phyloP scores from a whole-genome alignment of 2,329 filamentous ascomycete species.

The Arachnopeziza araneosa region DNA sequence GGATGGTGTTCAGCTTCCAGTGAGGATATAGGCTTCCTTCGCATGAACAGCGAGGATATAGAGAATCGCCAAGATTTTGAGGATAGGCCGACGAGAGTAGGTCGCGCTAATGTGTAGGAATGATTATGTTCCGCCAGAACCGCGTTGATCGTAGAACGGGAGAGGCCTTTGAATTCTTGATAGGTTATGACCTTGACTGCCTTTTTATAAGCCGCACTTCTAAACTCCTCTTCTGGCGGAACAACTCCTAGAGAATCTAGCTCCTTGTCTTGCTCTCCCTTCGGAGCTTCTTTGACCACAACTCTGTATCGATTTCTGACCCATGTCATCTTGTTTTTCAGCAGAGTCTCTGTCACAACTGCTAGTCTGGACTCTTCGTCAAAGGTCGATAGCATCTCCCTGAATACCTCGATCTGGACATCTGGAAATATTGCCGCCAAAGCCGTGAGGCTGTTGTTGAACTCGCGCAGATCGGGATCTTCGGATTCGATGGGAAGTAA shows the following conservation, averaged over 20 bases:
- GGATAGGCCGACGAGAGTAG: constrained; percentile 62
- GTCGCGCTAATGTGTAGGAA: constrained; percentile 67
- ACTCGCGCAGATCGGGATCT: constrained; percentile 57
- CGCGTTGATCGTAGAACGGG: constrained; percentile 67
- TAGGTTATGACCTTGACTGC: constrained; percentile 64
- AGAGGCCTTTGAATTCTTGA: constrained; percentile 70
- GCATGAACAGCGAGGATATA: constrained; percentile 63
- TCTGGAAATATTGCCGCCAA: constrained; percentile 72
- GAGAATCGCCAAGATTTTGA: constrained; percentile 74
- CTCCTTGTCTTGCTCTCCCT: constrained; percentile 15
- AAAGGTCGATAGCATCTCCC: constrained; percentile 72
- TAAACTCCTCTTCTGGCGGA: constrained; percentile 59
- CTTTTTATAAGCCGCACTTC: constrained; percentile 59
- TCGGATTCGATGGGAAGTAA: constrained; percentile 43
- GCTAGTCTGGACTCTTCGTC: constrained; percentile 71
- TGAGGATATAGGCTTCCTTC: constrained; percentile 51
- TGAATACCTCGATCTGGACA: constrained; percentile 75
- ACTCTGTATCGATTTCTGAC: constrained; percentile 63
- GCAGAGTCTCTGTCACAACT: constrained; percentile 68
- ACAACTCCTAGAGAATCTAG: constrained; percentile 33
- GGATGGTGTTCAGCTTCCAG: constrained; percentile 54
- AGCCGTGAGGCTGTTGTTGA: constrained; percentile 64
- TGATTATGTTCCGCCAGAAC: constrained; percentile 78
- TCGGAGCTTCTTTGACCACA: constrained; percentile 31
- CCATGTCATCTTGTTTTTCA: constrained; percentile 66